Conservation (phyloP, 768 basidiomycete genomes). For the Rhizopogon rudus region DNA sequence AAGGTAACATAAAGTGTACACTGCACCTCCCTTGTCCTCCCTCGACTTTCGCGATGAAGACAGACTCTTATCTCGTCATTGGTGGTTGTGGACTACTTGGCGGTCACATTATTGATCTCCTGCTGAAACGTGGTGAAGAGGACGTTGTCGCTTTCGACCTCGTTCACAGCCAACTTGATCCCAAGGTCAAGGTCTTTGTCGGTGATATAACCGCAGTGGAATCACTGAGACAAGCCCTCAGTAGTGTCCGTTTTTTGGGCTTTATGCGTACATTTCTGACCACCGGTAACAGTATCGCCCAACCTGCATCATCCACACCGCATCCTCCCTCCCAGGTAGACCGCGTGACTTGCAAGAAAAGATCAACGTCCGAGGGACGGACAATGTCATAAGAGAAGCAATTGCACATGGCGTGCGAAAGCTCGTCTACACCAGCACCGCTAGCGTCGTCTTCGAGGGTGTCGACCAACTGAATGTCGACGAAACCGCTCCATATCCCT, state of each 20-base stretch:
- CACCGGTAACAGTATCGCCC: constrained; percentile 24
- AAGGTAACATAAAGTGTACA: too few relatives aligned
- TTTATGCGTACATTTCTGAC: neutral
- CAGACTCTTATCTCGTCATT: constrained; percentile 44
- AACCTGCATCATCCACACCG: constrained; percentile 51
- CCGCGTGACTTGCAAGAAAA: constrained; percentile 35
- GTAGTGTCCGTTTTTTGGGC: constrained; percentile 25
- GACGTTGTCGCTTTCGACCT: constrained; percentile 46
- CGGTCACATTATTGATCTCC: constrained; percentile 43
- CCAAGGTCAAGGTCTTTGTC: constrained; percentile 34
- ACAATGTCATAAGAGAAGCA: constrained; percentile 39
- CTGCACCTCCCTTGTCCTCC: too few relatives aligned
- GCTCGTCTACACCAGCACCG: constrained; percentile 50
- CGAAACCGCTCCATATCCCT: constrained; percentile 42
- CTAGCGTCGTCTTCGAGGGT: constrained; percentile 46
- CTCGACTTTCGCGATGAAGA: neutral
- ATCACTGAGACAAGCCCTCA: constrained; percentile 34
- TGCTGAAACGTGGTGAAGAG: constrained; percentile 35
- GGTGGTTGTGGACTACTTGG: constrained; percentile 50
- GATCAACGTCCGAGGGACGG: constrained; percentile 50
- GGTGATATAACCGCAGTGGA: constrained; percentile 45
- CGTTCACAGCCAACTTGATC: constrained; percentile 33
- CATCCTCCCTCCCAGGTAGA: constrained; percentile 38
- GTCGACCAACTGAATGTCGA: constrained; percentile 40
- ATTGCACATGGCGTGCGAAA: constrained; percentile 33